Conservation (phyloP, 176 grass and related monocot species). For the Ensete ventricosum region DNA sequence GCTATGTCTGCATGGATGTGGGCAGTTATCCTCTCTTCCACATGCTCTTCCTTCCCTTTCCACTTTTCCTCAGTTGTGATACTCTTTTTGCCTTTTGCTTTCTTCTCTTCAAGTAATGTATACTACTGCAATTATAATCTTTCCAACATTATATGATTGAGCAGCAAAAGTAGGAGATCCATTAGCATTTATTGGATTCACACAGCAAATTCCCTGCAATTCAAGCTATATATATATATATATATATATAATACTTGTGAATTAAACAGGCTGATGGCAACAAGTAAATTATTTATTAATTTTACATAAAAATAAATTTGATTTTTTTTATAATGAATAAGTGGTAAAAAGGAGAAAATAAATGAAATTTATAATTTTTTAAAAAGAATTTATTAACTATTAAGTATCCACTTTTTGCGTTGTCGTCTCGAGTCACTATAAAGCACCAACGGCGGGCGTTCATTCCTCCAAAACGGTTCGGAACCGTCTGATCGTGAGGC, state of each 20-base stretch:
- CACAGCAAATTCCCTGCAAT: background rate
- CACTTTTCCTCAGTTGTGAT: background rate
- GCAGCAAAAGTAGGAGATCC: background rate
- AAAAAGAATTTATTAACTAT: too few species aligned
- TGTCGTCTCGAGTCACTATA: background rate
- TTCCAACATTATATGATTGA: background rate
- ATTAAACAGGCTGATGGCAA: too few species aligned
- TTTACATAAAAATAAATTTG: background rate
- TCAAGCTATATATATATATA: too few species aligned
- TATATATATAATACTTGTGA: too few species aligned
- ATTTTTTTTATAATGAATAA: background rate
- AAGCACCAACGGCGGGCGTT: background rate
- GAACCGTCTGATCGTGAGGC: background rate
- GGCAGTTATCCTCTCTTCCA: background rate
- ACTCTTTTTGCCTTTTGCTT: background rate
- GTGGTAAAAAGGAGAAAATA: background rate
- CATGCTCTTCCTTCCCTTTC: background rate
- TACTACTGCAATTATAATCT: background rate
- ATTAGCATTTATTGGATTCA: background rate
- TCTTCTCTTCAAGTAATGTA: background rate
- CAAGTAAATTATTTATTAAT: too few species aligned
- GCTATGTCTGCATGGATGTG: background rate
- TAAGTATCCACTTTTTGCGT: background rate
- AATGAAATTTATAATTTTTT: background rate
- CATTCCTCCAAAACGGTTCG: background rate